These are phyloP conservation scores for Pinguiococcus pyrenoidosus DNA, from an alignment of 108 stramenopile genomes.

Conservation along the genomic window DNA sequence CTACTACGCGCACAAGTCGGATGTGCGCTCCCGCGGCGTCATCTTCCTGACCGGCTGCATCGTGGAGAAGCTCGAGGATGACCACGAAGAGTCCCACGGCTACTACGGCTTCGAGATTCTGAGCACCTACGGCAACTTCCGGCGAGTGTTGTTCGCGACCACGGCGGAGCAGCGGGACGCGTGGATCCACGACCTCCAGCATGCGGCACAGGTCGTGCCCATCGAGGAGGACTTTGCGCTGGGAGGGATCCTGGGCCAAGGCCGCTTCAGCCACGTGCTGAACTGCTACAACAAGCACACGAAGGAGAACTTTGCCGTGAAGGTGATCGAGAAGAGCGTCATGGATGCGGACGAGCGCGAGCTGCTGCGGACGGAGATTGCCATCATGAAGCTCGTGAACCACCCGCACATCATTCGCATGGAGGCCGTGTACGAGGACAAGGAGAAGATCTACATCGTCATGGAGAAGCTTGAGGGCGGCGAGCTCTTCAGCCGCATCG, in stretches of 20 bases:
- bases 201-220: conserved; percentile 16
- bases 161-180: conserved; percentile 18
- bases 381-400: conserved; percentile 34
- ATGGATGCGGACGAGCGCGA: conserved; percentile 27
- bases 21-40: conserved; percentile 27
- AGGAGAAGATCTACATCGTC: conserved; percentile 54
- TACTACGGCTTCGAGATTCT: conserved; percentile 29
- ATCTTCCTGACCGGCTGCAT: conserved; percentile 37
- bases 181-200: conserved; percentile 24
- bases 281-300: conserved; percentile 15
- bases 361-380: conserved; percentile 21
- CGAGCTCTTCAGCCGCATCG: conserved; percentile 53
- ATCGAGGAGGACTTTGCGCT: conserved; percentile 13
- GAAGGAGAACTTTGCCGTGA: conserved; percentile 20
- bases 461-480: conserved; percentile 66
- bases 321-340: conserved; percentile 25
- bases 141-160: conserved; percentile 13
- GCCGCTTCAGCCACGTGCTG: conserved; percentile 24
- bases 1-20: conserved; percentile 34
- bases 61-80: conserved; percentile 16
- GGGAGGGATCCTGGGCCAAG: conserved; percentile 21
- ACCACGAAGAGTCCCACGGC: conserved; percentile 18
- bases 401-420: conserved; percentile 33
- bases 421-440: conserved; percentile 37
- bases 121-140: conserved; percentile 10